phyloP scores from a whole-genome alignment of 148 eudicot species.

The Silene conica region DNA sequence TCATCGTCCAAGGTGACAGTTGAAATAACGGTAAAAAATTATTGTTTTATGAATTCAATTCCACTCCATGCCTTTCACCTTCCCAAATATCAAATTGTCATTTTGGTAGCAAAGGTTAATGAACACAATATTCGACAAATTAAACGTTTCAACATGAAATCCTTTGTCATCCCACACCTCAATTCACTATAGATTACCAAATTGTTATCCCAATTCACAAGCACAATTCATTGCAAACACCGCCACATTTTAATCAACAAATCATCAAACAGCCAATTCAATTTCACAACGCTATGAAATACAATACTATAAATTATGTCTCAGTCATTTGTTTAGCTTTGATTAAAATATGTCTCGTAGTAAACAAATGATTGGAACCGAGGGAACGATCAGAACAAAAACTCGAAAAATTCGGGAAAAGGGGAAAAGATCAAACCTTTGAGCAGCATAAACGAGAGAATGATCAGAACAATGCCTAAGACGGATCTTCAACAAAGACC shows the following conservation, averaged over 20 bases:
- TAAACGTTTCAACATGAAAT: background rate
- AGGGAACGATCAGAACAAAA: background rate
- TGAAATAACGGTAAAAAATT: no score
- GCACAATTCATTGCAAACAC: background rate
- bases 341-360: no score
- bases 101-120: background rate
- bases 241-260: background rate
- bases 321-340: no score
- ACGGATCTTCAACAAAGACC: slow-evolving; percentile 53
- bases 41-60: no score
- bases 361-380: no score
- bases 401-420: background rate
- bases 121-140: background rate
- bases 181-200: no score
- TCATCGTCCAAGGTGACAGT: no score
- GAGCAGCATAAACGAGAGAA: slow-evolving; percentile 51
- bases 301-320: no score
- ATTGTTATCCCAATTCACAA: background rate
- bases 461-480: slow-evolving; percentile 80
- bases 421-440: slow-evolving; percentile 38
- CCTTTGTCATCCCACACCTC: background rate
- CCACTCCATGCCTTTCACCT: background rate
- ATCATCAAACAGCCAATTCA: background rate
- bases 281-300: background rate
- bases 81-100: background rate